Conservation (phyloP, 1,139 yeast genomes). For the Martiniozyma asiatica region DNA sequence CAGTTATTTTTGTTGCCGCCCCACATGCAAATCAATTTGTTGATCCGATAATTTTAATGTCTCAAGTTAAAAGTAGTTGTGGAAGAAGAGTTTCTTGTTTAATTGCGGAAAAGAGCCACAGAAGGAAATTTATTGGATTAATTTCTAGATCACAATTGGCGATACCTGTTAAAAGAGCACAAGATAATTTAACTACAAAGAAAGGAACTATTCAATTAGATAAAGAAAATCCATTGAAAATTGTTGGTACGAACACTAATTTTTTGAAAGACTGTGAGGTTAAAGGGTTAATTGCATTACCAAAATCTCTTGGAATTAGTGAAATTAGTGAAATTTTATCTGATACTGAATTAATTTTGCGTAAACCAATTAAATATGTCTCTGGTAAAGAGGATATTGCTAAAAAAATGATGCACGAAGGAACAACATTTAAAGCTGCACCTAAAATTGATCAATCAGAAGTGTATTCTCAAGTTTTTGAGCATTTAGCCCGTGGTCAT, state of each 20-base stretch:
- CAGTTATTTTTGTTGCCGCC: conserved; percentile 90
- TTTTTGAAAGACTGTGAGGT: conserved; percentile 56
- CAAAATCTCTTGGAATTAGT: conserved; percentile 66
- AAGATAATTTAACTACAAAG: conserved; percentile 52
- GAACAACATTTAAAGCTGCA: conserved; percentile 62
- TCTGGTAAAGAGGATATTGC: conserved; percentile 3
- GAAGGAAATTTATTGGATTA: conserved; percentile 56
- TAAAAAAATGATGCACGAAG: conserved; percentile 31
- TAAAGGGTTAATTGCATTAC: conserved; percentile 67
- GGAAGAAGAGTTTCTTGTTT: conserved; percentile 71
- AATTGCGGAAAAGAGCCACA: conserved; percentile 75
- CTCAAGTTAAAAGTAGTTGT: conserved; percentile 63
- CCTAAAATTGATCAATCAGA: conserved; percentile 73
- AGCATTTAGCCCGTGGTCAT: conserved; percentile 66
- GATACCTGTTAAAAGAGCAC: conserved; percentile 87
- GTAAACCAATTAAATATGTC: conserved; percentile 49
- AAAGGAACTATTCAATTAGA: conserved; percentile 21
- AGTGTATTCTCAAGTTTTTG: conserved; percentile 73
- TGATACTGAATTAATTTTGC: conserved; percentile 61
- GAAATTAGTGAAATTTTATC: conserved; percentile 59
- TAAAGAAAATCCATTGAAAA: conserved; percentile 33
- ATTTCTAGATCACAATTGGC: conserved; percentile 67
- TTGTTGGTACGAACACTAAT: conserved; percentile 52
- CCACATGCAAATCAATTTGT: conserved; percentile 97
- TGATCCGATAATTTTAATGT: conserved; percentile 78